Evolutionary conservation across 768 basidiomycete genomes (phyloP).

Genomic region (Leccinum fibrillosum): DNA sequence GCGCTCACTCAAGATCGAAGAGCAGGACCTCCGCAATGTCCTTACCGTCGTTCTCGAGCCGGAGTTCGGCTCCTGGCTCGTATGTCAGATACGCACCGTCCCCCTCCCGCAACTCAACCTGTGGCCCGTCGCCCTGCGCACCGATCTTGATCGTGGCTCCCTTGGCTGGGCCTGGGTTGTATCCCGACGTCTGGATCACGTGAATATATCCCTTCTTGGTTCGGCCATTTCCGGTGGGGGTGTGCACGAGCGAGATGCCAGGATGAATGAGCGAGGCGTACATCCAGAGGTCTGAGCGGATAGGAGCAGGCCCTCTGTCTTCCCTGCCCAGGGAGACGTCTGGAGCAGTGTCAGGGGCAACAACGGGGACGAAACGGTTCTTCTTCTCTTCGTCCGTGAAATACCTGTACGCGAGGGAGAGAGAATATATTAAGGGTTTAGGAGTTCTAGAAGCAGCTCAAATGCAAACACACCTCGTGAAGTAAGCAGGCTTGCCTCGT

Average conservation of each 20-base stretch:
- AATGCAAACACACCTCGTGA: conserved; percentile 51
- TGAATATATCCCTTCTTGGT: conserved; percentile 76
- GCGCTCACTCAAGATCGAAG: conserved; percentile 66
- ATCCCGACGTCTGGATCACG: conserved; percentile 81
- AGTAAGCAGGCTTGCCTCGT: conserved; percentile 64
- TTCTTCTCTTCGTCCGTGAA: conserved; percentile 82
- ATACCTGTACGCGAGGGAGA: conserved; percentile 37
- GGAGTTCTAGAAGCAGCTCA: background rate
- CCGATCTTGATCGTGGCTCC: conserved; percentile 61
- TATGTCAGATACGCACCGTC: conserved; percentile 78
- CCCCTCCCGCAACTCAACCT: conserved; percentile 71
- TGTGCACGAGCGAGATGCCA: conserved; percentile 50
- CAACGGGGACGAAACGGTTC: conserved; percentile 67
- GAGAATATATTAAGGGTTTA: background rate
- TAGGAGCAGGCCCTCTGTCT: conserved; percentile 76
- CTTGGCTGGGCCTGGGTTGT: conserved; percentile 52
- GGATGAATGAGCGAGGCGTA: conserved; percentile 73
- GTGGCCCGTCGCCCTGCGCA: conserved; percentile 34
- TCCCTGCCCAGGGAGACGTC: conserved; percentile 65
- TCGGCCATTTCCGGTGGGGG: conserved; percentile 38
- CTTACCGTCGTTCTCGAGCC: conserved; percentile 64
- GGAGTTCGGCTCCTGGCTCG: conserved; percentile 32
- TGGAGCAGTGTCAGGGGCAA: conserved; percentile 63
- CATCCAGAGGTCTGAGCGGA: conserved; percentile 63
- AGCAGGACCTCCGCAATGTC: conserved; percentile 69